phyloP scores from a whole-genome alignment of 2,329 filamentous ascomycete genomes.

The Phaeoacremonium minimum region DNA sequence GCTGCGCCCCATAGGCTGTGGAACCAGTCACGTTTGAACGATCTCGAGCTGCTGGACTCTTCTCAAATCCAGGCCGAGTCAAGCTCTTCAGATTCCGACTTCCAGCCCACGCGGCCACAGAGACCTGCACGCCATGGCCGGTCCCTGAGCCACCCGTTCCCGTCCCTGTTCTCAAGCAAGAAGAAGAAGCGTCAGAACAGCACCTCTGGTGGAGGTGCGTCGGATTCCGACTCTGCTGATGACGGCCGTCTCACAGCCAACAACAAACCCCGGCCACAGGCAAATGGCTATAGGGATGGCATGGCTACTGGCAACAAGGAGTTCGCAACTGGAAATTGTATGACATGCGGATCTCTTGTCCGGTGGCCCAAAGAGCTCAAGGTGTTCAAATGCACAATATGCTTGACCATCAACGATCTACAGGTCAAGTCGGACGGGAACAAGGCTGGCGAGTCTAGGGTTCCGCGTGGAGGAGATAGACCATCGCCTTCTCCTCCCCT shows the following conservation, averaged over 20 bases:
- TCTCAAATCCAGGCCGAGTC: neutral
- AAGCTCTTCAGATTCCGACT: neutral
- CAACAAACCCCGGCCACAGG: conserved; percentile 13
- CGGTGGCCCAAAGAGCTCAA: conserved; percentile 71
- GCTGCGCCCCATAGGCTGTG: no score
- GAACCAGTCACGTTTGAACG: neutral
- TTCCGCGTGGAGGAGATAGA: conserved; percentile 6
- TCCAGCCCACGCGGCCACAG: conserved; percentile 8
- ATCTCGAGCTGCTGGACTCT: neutral
- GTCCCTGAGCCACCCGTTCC: conserved; percentile 78
- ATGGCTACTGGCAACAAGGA: conserved; percentile 41
- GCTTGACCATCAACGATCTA: conserved; percentile 80
- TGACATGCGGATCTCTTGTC: conserved; percentile 79
- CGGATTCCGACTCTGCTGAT: conserved; percentile 39
- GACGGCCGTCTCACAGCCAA: conserved; percentile 32
- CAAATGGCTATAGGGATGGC: neutral
- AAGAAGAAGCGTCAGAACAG: conserved; percentile 48
- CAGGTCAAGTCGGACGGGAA: conserved; percentile 30
- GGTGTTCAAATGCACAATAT: conserved; percentile 79
- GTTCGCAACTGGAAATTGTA: conserved; percentile 69
- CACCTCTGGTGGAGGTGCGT: conserved; percentile 25
- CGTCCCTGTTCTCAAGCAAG: conserved; percentile 60
- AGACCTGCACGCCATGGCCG: conserved; percentile 46
- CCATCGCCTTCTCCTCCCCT: neutral
- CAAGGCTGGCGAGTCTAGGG: conserved; percentile 12